phyloP scores from a whole-genome alignment of 768 basidiomycete species.

The Trametes cubensis region DNA sequence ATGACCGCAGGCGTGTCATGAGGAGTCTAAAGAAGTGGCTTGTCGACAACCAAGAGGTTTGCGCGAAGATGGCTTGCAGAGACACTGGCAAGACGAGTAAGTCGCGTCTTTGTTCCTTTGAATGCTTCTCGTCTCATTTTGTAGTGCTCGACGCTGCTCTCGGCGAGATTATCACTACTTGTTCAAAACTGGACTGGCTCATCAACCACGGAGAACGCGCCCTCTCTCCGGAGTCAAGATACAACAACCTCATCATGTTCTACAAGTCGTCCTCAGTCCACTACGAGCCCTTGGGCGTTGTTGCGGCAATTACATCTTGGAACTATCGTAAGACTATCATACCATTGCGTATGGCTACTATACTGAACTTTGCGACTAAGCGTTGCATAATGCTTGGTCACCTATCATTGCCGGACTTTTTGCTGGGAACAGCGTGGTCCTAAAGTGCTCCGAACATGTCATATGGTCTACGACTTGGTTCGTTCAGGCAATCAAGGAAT shows the following conservation, averaged over 20 bases:
- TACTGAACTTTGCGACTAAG: conserved; percentile 42
- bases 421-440: conserved; percentile 84
- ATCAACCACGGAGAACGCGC: conserved; percentile 81
- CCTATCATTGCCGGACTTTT: conserved; percentile 92
- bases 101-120: conserved; percentile 34
- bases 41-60: conserved; percentile 84
- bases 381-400: conserved; percentile 91
- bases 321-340: conserved; percentile 70
- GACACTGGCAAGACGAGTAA: conserved; percentile 95
- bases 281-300: conserved; percentile 92
- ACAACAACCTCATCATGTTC: conserved; percentile 63
- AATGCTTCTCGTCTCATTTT: conserved; percentile 5
- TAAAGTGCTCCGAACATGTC: conserved; percentile 93
- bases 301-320: conserved; percentile 93
- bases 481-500: conserved; percentile 73
- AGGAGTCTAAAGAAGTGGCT: conserved; percentile 91
- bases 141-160: conserved; percentile 91
- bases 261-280: conserved; percentile 81
- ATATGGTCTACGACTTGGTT: conserved; percentile 90
- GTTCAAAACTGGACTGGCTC: conserved; percentile 92
- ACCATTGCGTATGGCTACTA: background rate
- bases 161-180: conserved; percentile 94
- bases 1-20: conserved; percentile 79
- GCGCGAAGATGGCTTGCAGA: conserved; percentile 85
- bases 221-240: conserved; percentile 72